Base-by-base conservation (phyloP, 2,329 filamentous ascomycete genomes). In the Alternaria gansuensis region DNA sequence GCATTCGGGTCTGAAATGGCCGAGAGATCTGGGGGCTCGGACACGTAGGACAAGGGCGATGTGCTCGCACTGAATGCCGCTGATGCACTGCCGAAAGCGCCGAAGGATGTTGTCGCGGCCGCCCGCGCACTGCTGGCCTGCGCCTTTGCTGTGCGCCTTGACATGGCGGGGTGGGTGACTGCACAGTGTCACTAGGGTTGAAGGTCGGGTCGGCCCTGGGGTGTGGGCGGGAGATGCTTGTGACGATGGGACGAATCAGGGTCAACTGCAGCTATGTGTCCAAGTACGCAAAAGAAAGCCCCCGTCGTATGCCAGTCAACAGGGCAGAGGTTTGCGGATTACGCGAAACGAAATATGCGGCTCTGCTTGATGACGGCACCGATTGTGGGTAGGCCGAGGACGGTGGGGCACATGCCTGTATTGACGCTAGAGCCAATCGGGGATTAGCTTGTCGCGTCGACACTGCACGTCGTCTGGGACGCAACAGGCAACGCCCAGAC, bases 11-110 rank as follows among this genome's bases (percentile, higher is more conserved):
- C 89, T 43, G 88, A 90, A 59, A 99, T 87, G 41, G 81, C 81
- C 33, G 88, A 87, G 66, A 97, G 87, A 71, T 97, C 90, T 46
- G 91, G 91, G 9, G 92, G 91, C 71, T 96, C 93, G 52, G 90
- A 84, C 51, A 98, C 86, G 79, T 97, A 97, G 43, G 93, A 97
- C 37, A 99, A 84, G 43, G 81, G 81, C n/a, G 87, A 89, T 2
- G 84, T 80, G 28, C 82, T 79, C 53, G 76, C 75, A 48, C 81
- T 80, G 54, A 82, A 81, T 10, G 77, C 75, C n/a, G 74, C 68
- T 31, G 72, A 68, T 26, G 73, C 61, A 72, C 83, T 82, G 31
- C 77, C 78, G 55, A 77, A 71, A 17, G 65, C 65, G 39, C 81
- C 78, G 61, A 81, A 79, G 33, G 63, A 68, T 17, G 68, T 54